Base-by-base conservation (phyloP, 148 eudicot genomes). In the Polygonum aviculare region DNA sequence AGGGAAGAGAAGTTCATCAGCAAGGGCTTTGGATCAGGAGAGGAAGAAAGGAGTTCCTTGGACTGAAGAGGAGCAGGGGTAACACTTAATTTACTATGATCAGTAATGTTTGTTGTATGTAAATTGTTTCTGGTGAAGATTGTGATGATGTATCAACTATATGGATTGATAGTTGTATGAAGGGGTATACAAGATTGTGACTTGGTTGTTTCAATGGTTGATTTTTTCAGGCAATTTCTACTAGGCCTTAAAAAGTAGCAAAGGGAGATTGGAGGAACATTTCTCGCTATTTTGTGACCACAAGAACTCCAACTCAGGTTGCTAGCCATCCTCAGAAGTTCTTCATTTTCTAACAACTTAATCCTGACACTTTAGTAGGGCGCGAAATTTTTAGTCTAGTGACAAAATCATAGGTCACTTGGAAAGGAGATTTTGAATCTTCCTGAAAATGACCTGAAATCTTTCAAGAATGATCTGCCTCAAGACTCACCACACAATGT, bases 241-340 rank as follows among this genome's bases (percentile, higher is more conserved):
- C 76, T 92, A 77, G 98, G 98, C 9, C 91, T 94, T 7, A 81
- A 90, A 76, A 88, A 90, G n/a, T 85, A 94, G 98, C 97, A 7
- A 94, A 90, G 81, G 98, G 98, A n/a, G 98, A 94, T 63, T 94
- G 98, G 98, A 86, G 98, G 75, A 94, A 83, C 82, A 94, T 94
- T 57, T 88, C 98, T 0, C 84, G 91, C n/a, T 87, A 94, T 69
- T 94, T 87, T 78, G 98, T 94, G 47, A 78, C 84, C 21, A 77
- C 97, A 2, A 94, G 88, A 77, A 90, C 97, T 2, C 95, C 98
- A 65, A 92, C 97, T 10, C 98, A 94, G 84, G 98, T 94, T 22
- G 98, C 98, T 54, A 94, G 98, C 84, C 98, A 94, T 82, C 97
- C 98, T 73, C 98, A 94, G 80, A 94, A 94, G 76, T 94, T 90